A percentile compares a stretch with the other conserved stretches of the same genome.
Conservation (phyloP, 2,329 filamentous ascomycete species). For the Arachnopeziza araneosa region DNA sequence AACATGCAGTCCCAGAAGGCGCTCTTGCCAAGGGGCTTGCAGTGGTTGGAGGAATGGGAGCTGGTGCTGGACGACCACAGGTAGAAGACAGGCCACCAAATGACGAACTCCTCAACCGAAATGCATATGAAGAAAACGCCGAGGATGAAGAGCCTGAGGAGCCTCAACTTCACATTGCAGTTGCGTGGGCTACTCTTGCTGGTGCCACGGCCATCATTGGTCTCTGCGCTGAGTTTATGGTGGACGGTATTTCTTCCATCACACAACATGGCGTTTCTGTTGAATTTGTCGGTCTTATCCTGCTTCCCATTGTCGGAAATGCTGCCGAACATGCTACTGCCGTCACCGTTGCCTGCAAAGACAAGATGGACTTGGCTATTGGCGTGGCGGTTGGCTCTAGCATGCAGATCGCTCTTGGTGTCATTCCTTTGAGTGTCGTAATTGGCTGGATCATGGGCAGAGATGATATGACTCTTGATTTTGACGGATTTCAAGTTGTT, state of each 20-base stretch:
- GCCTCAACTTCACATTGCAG: constrained; percentile 66
- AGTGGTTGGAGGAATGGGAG: constrained; percentile 27
- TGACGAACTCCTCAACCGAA: constrained; percentile 38
- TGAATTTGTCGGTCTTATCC: constrained; percentile 73
- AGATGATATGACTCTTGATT: constrained; percentile 60
- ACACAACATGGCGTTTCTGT: constrained; percentile 70
- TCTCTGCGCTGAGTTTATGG: constrained; percentile 71
- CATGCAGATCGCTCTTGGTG: constrained; percentile 77
- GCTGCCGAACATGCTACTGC: constrained; percentile 79
- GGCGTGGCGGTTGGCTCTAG: constrained; percentile 78
- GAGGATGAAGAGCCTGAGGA: constrained; percentile 69
- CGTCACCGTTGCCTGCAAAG: constrained; percentile 67
- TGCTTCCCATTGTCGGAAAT: constrained; percentile 78
- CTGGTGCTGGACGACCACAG: constrained; percentile 25
- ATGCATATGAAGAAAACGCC: constrained; percentile 36
- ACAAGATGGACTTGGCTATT: constrained; percentile 75
- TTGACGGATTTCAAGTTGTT: constrained; percentile 80
- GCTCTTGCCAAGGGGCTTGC: constrained; percentile 27
- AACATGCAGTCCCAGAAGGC: constrained; percentile 32
- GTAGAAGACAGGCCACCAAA: constrained; percentile 19
- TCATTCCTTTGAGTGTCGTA: constrained; percentile 75
- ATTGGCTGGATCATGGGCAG: constrained; percentile 71
- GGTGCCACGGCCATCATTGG: constrained; percentile 68
- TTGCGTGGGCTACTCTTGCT: constrained; percentile 66
- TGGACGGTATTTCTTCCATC: constrained; percentile 67